Evolutionary conservation across 768 basidiomycete genomes (phyloP).

Genomic region (Tylopilus intermedius): DNA sequence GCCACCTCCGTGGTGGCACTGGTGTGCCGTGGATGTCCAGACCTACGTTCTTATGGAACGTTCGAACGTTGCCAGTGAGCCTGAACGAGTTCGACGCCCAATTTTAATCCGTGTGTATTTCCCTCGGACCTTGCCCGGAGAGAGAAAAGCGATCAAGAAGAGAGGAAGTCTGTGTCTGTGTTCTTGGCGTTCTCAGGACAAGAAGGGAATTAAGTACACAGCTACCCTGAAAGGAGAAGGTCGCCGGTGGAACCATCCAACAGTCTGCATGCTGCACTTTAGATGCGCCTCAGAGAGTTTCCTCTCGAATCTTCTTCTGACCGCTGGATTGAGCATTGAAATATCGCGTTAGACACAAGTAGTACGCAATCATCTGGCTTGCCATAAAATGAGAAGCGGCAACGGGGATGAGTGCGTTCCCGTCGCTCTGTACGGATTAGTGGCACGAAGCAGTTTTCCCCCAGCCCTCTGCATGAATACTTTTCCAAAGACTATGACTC

Average conservation of each 20-base stretch:
- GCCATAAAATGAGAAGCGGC: slow-evolving; percentile 3
- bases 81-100: too few relatives aligned
- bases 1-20: too few relatives aligned
- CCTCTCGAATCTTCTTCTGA: neutral
- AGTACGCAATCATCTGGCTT: neutral
- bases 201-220: neutral
- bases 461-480: slow-evolving; percentile 42
- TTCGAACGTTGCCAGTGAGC: too few relatives aligned
- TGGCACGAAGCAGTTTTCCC: slow-evolving; percentile 24
- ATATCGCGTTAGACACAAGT: neutral
- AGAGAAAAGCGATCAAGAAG: slow-evolving; percentile 46
- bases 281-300: slow-evolving; percentile 2
- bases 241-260: neutral
- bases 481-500: slow-evolving; percentile 1
- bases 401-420: neutral
- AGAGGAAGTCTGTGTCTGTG: slow-evolving; percentile 69
- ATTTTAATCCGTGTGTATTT: neutral
- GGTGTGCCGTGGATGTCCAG: too few relatives aligned
- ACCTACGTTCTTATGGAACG: too few relatives aligned
- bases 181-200: slow-evolving; percentile 47
- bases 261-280: neutral
- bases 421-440: neutral
- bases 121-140: neutral
- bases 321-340: slow-evolving; percentile 1
- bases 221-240: neutral